Base-by-base conservation (phyloP, 1,284 basidiomycete species). In the Porogramme epimiltina region DNA sequence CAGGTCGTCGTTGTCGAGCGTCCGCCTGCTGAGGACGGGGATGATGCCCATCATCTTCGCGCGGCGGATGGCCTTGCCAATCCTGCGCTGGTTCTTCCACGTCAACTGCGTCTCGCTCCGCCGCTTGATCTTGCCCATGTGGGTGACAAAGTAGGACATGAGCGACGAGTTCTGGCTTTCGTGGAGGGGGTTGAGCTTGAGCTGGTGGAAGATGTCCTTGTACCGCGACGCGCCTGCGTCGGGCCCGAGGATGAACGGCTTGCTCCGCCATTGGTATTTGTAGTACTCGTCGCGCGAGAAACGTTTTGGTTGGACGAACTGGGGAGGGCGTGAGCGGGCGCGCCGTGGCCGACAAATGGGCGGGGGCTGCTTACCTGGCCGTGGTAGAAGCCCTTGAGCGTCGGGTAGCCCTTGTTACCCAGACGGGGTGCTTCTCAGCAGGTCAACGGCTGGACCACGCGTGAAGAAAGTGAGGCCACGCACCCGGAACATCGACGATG, bases 11-110 rank as follows among this genome's bases (percentile, higher is more conserved):
- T 45, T 36, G n/a, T 13, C 20, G 41, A 65, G 54, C 10, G 45
- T 37, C 44, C 63, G 60, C 42, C 48, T 80, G 67, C 82, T 84
- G 62, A 85, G 78, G 39, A 82, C 66, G 3, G 92, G 89, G 55
- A 98, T 82, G 54, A 95, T 68, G 42, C 95, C 95, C 89, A 98
- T 95, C 77, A 89, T 91, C 71, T 92, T 91, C 47, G 96, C 92
- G 50, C 96, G 79, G 51, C 92, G 84, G 52, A 98, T 89, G 34
- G 95, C 91, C 73, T 95, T 95, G 42, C 86, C 91, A 3, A 98
- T 65, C 56, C 78, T 77, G 40, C 93, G 79, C 70, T 98, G 95
- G 57, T 77, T 90, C 69, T 85, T 87, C 71, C 86, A 82, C 4
- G 94, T 95, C 45, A 98, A 76, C 0, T 80, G 77, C 0, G 93